These are phyloP conservation scores for Phytophthora citrophthora DNA, from an alignment of 352 stramenopile species.

Conservation along the genomic window DNA sequence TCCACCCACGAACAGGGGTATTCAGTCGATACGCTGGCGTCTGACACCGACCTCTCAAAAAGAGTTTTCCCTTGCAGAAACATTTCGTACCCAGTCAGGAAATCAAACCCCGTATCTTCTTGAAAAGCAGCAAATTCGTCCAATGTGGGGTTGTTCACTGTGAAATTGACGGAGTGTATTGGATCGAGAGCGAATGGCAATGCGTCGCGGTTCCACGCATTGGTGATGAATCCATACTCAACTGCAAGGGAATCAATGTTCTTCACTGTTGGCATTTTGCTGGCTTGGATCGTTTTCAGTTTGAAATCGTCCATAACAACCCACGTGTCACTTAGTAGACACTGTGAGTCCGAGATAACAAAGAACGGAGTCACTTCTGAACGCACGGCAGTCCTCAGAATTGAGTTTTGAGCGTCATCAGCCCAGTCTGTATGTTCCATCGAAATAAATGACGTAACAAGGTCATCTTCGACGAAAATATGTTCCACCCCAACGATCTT, in stretches of 20 bases:
- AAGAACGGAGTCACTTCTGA: constrained; percentile 24
- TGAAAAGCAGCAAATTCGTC: constrained; percentile 26
- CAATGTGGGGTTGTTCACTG: neutral
- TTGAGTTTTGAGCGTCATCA: constrained; percentile 39
- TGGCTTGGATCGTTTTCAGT: neutral
- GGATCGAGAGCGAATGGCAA: constrained; percentile 31
- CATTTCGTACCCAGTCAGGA: constrained; percentile 42
- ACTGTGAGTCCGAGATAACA: constrained; percentile 38
- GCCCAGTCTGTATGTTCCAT: neutral
- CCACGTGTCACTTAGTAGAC: constrained; percentile 1
- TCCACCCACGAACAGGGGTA: constrained; percentile 46
- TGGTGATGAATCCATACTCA: constrained; percentile 35
- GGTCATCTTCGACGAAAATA: constrained; percentile 40
- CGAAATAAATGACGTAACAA: constrained; percentile 12
- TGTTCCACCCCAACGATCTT: constrained; percentile 35
- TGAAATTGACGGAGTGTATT: constrained; percentile 20
- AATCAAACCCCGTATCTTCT: constrained; percentile 22
- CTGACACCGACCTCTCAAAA: constrained; percentile 42
- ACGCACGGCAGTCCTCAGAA: constrained; percentile 38
- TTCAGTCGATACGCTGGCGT: constrained; percentile 31
- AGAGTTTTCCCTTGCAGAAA: constrained; percentile 49
- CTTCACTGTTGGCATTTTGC: constrained; percentile 34
- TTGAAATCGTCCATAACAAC: neutral
- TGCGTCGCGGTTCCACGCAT: constrained; percentile 51
- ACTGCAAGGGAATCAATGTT: constrained; percentile 39